Evolutionary conservation across 2,329 filamentous ascomycete genomes (phyloP), one percentile per base, ranked within the genome.

Genomic region (Fusarium cyanostomum): DNA sequence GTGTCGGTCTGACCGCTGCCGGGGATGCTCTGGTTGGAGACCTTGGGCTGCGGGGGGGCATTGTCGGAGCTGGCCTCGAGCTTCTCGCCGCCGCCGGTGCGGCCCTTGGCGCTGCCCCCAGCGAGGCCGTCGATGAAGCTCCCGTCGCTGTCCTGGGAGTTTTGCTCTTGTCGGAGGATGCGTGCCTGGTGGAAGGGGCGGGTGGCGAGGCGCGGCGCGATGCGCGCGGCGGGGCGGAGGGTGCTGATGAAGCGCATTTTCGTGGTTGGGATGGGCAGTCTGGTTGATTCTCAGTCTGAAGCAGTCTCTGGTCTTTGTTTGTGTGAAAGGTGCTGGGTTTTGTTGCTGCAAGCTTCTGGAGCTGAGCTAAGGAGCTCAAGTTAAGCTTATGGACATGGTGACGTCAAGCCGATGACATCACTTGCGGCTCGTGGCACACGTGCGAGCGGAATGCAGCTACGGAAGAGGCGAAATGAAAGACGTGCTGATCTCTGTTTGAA

Each of bases 31-130:
- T 79, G 77, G 66, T 83, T 85, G 54, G 75, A 72, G 61, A 86
- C 81, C 75, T 84, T 86, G 54, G 84, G 85, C 67, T 79, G 72
- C 2, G 81, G 73, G 3, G 78, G 77, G 2, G 77, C 72, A 35
- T 75, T 69, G 27, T 65, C 52, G 3, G 73, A 72, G 1, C 69
- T 74, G 54, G 75, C 73, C 2, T 65, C 58, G 6, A 81, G 77
- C 0, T 74, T 55, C 27, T 75, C 52, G 3, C 78, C 78, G 8
- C 79, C 78, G 2, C 78, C 79, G 0, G 79, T 80, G 7, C 70
- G 66, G 10, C 79, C 79, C 21, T 71, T 75, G 3, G 72, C 72
- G 0, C 65, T 62, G 11, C 69, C 70, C 0, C 67, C 60, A n/a
- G 73, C 69, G 1, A 78, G 72, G 2, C 52, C 54, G 24, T 79